Base-by-base conservation (phyloP, 2,329 filamentous ascomycete species). In the Venturia pyrina region DNA sequence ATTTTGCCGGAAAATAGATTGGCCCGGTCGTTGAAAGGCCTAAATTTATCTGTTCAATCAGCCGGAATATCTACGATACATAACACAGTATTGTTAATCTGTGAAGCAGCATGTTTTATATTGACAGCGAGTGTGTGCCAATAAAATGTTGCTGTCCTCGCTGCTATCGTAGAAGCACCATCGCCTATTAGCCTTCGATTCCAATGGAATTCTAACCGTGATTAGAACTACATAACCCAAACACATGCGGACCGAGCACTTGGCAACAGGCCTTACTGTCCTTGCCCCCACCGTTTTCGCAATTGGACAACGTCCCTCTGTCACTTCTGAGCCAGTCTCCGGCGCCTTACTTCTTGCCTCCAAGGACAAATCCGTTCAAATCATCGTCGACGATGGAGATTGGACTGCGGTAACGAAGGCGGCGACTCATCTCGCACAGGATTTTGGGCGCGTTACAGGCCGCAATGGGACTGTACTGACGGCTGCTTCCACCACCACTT, bases 371-470 rank as follows among this genome's bases (percentile, higher is more conserved):
- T 3, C 60, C 19, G 60, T 62, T 34, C 37, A 62, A 10, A 62
- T 62, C 7, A 62, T 62, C n/a, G 6, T 46, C 21, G 37, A 62
- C 1, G 10, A 40, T 7, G 34, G 21, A 43, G 60, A 62, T 28
- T 62, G 60, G 60, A 34, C 13, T 0, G 60, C 60, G 28, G 60
- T 62, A 6, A 19, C 10, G 10, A 62, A 17, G 8, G 87, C 86
- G 5, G 88, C 86, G 0, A 80, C 85, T 48, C 88, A 91, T 73
- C 80, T 91, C 11, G 86, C 87, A 0, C 71, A 79, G 4, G 88
- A 91, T 73, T 89, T 91, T 75, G 87, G 87, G 19, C 83, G 85
- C n/a, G 87, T 90, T 5, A 89, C 87, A 0, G 87, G 87, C 10
- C 81, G 76, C 34, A 88, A 89, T 73, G 83, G 87, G 66, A 84